phyloP scores from a whole-genome alignment of 2,329 filamentous ascomycete species.

The Pseudocercospora crystallina region DNA sequence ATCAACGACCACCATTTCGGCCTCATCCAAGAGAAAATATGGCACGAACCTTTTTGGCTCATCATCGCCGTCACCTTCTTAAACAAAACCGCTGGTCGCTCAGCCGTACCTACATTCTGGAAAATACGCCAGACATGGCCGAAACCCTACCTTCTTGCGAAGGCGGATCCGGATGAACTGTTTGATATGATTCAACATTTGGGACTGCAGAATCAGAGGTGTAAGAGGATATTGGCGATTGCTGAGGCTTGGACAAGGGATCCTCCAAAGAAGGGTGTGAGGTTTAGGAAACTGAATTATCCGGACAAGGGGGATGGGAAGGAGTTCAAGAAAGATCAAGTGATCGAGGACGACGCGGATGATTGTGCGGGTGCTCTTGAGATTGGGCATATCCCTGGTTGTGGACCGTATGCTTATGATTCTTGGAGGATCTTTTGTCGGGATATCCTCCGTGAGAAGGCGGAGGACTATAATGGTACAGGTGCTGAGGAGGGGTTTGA shows the following conservation, averaged over 20 bases:
- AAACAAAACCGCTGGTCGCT: slow-evolving; percentile 72
- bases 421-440: slow-evolving; percentile 94
- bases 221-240: slow-evolving; percentile 66
- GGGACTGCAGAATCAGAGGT: slow-evolving; percentile 68
- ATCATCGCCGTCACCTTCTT: slow-evolving; percentile 82
- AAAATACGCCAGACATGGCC: slow-evolving; percentile 67
- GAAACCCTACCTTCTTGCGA: slow-evolving; percentile 61
- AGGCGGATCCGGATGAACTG: slow-evolving; percentile 57
- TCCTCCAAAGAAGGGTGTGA: slow-evolving; percentile 60
- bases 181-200: slow-evolving; percentile 65
- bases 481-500: slow-evolving; percentile 57
- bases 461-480: slow-evolving; percentile 65
- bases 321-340: slow-evolving; percentile 44
- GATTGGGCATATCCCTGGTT: slow-evolving; percentile 77
- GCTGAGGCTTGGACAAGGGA: slow-evolving; percentile 66
- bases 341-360: slow-evolving; percentile 48
- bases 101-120: slow-evolving; percentile 75
- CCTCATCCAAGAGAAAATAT: slow-evolving; percentile 79
- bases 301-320: slow-evolving; percentile 51
- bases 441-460: slow-evolving; percentile 68
- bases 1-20: slow-evolving; percentile 67
- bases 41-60: slow-evolving; percentile 73
- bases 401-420: slow-evolving; percentile 78
- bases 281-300: slow-evolving; percentile 60
- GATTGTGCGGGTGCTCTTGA: slow-evolving; percentile 66